Percentiles rank a stretch among this genome's conserved stretches.
These are phyloP conservation scores for Dichotomocladium elegans DNA, from an alignment of 371 early-diverging fungal genomes.

Conservation along the genomic window DNA sequence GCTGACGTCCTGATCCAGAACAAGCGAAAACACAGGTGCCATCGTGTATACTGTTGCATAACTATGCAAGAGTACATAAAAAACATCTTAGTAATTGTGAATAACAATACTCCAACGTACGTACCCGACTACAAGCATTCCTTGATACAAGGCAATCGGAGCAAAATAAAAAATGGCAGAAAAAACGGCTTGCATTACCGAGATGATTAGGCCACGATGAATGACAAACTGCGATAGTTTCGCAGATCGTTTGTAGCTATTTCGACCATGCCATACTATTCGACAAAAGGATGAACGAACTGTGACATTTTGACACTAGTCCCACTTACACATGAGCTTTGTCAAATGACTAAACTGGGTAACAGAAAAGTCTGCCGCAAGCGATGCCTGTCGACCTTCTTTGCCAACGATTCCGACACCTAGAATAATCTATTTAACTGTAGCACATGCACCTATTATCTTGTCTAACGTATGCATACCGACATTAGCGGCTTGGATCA, in stretches of 20 bases:
- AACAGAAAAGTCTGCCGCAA: constrained; percentile 97
- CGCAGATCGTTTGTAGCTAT: constrained; percentile 93
- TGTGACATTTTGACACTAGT: no score
- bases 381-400: constrained; percentile 97
- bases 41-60: constrained; percentile 97
- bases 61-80: constrained; percentile 25
- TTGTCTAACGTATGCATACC: constrained; percentile 40
- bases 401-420: constrained; percentile 97
- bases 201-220: constrained; percentile 97
- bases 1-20: constrained; percentile 89
- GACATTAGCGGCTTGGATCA: constrained; percentile 98
- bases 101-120: background rate
- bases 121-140: constrained; percentile 58
- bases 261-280: constrained; percentile 97
- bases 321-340: constrained; percentile 67
- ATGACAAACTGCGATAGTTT: constrained; percentile 98
- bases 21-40: constrained; percentile 96
- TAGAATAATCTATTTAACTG: background rate
- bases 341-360: constrained; percentile 89
- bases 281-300: no score
- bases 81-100: background rate
- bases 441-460: background rate
- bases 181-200: constrained; percentile 99
- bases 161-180: constrained; percentile 97
- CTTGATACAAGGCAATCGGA: constrained; percentile 96